phyloP scores from a whole-genome alignment of 805 yeast species.

The Candida manassasensis region DNA sequence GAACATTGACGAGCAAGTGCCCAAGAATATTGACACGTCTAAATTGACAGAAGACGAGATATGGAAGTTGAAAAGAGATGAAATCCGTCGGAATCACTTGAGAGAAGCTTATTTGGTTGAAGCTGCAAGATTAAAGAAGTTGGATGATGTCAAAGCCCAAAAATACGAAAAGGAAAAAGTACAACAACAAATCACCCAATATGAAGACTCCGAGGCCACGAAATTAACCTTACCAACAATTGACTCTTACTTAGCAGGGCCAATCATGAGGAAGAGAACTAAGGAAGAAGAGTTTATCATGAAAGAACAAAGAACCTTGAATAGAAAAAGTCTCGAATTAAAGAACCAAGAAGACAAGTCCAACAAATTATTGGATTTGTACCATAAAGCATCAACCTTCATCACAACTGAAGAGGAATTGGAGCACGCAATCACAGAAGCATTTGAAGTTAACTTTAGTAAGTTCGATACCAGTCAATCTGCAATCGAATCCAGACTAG shows the following conservation, averaged over 20 bases:
- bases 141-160: constrained; percentile 25
- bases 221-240: constrained; percentile 76
- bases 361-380: constrained; percentile 57
- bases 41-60: constrained; percentile 30
- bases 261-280: constrained; percentile 70
- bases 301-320: constrained; percentile 57
- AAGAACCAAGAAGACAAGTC: constrained; percentile 51
- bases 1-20: constrained; percentile 47
- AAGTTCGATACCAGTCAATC: constrained; percentile 31
- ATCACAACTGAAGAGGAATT: constrained; percentile 70
- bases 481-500: constrained; percentile 32
- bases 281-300: constrained; percentile 59
- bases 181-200: constrained; percentile 19
- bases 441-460: constrained; percentile 42
- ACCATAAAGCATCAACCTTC: constrained; percentile 63
- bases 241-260: constrained; percentile 59
- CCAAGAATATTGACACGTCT: constrained; percentile 25
- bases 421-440: constrained; percentile 50
- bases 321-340: constrained; percentile 55
- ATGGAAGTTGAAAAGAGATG: constrained; percentile 51
- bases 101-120: constrained; percentile 57
- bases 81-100: constrained; percentile 68
- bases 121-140: constrained; percentile 41
- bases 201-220: constrained; percentile 49
- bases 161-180: constrained; percentile 26